Conservation (phyloP, 495 filamentous ascomycete genomes). For the Apodospora peruviana region DNA sequence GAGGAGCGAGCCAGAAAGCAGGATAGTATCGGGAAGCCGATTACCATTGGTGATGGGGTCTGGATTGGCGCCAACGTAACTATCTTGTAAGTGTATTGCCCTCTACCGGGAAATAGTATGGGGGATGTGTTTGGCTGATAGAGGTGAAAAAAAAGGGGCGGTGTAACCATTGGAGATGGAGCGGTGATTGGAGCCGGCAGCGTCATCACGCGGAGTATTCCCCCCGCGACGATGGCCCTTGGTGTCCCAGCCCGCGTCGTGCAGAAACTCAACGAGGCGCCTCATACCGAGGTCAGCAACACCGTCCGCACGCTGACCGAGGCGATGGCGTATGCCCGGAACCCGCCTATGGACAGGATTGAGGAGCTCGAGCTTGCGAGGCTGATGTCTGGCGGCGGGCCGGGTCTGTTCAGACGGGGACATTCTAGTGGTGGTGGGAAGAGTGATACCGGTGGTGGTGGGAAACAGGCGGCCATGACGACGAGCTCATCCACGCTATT, state of each 20-base stretch:
- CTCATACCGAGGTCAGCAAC: neutral
- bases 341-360: neutral
- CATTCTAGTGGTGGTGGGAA: neutral
- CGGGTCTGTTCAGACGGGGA: neutral
- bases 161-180: conserved; percentile 26
- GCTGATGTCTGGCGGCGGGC: neutral
- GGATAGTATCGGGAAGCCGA: conserved; percentile 26
- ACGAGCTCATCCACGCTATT: neutral
- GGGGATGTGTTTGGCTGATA: neutral
- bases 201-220: conserved; percentile 25
- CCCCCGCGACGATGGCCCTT: conserved; percentile 16
- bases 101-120: no score
- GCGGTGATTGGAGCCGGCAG: conserved; percentile 30
- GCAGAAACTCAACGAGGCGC: conserved; percentile 1
- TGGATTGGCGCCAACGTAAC: conserved; percentile 57
- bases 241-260: conserved; percentile 22
- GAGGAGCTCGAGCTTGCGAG: neutral
- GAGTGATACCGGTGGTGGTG: no score
- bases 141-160: conserved; percentile 13
- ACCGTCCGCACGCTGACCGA: conserved; percentile 7
- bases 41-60: conserved; percentile 28
- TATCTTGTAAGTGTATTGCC: conserved; percentile 20
- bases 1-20: conserved; percentile 20
- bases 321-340: neutral
- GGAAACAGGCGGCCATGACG: neutral